Evolutionary conservation across 495 filamentous ascomycete species (phyloP).

Genomic region (Oidiodendron maius): DNA sequence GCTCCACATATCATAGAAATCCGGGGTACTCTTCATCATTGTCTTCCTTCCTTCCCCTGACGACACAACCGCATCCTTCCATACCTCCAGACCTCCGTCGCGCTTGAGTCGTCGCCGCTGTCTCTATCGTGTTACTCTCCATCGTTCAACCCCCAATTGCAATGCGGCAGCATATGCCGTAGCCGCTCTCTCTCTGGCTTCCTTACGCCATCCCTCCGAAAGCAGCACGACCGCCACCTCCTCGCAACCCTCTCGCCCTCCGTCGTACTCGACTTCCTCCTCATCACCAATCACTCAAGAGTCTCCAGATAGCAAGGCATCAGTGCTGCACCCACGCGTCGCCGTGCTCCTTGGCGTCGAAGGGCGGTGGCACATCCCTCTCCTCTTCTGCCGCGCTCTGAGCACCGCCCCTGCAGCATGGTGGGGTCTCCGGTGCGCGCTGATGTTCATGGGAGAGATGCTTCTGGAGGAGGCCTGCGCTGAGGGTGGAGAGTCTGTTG

Average conservation of each 20-base stretch:
- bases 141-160: constrained; percentile 15
- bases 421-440: constrained; percentile 57
- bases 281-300: constrained; percentile 15
- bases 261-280: constrained; percentile 14
- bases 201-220: constrained; percentile 4
- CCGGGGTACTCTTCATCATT: background rate
- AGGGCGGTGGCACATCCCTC: constrained; percentile 54
- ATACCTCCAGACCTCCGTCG: background rate
- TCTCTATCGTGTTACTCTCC: constrained; percentile 1
- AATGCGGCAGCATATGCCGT: constrained; percentile 28
- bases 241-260: background rate
- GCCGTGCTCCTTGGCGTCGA: constrained; percentile 60
- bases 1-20: background rate
- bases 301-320: constrained; percentile 11
- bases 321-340: constrained; percentile 52
- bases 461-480: constrained; percentile 23
- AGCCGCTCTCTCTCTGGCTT: constrained; percentile 18
- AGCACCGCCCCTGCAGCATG: constrained; percentile 53
- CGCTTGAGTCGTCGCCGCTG: background rate
- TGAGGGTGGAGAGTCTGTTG: background rate
- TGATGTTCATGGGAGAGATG: constrained; percentile 53
- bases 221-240: constrained; percentile 1
- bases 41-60: background rate
- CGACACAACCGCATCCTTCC: background rate
- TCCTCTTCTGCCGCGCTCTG: constrained; percentile 55